Evolutionary conservation across 305 asterid genomes (phyloP).

Genomic region (Petunia hybrid): DNA sequence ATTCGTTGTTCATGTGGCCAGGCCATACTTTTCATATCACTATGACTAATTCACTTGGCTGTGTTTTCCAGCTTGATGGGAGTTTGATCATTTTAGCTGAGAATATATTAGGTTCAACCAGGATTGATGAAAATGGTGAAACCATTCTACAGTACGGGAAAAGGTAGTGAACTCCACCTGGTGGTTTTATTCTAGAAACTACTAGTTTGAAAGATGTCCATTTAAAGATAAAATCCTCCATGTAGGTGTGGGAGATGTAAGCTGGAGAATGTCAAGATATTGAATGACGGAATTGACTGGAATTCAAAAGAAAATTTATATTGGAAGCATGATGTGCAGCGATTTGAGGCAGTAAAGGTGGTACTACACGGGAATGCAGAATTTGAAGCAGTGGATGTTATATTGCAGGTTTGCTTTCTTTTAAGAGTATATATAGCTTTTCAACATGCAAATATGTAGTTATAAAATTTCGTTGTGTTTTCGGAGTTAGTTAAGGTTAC

Average conservation of each 20-base stretch:
- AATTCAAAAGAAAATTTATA: constrained; percentile 69
- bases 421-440: constrained; percentile 24
- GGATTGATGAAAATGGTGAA: constrained; percentile 61
- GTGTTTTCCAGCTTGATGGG: constrained; percentile 83
- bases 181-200: constrained; percentile 32
- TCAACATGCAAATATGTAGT: constrained; percentile 19
- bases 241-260: constrained; percentile 92
- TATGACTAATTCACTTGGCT: constrained; percentile 42
- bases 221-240: constrained; percentile 33
- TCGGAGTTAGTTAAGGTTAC: constrained; percentile 17
- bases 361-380: constrained; percentile 97
- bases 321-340: constrained; percentile 96
- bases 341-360: constrained; percentile 79
- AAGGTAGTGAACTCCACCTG: constrained; percentile 56
- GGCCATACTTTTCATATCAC: constrained; percentile 31
- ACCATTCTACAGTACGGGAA: constrained; percentile 78
- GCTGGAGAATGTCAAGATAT: constrained; percentile 74
- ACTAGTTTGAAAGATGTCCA: constrained; percentile 29
- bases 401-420: constrained; percentile 69
- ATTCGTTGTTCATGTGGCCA: constrained; percentile 30
- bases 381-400: constrained; percentile 85
- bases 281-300: constrained; percentile 93
- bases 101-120: constrained; percentile 75
- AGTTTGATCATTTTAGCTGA: constrained; percentile 83
- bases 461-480: constrained; percentile 13